Percentiles rank a stretch among this genome's conserved stretches.
phyloP scores from a whole-genome alignment of 305 asterid species.

The Withania somnifera region DNA sequence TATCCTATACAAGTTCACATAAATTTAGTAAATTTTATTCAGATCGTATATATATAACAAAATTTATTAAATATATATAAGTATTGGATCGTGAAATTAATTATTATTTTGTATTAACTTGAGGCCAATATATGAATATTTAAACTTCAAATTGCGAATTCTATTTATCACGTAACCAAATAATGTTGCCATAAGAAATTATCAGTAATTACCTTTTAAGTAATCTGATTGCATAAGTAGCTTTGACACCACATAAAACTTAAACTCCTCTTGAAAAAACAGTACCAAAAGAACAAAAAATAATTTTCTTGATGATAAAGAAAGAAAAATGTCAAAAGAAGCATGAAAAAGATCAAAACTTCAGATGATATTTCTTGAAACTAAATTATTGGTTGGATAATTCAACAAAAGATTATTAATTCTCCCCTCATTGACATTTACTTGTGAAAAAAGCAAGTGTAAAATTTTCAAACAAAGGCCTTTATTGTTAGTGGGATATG shows the following conservation, averaged over 20 bases:
- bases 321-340: background rate
- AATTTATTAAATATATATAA: too few relatives aligned
- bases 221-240: background rate
- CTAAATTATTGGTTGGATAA: background rate
- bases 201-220: background rate
- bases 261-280: background rate
- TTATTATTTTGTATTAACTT: too few relatives aligned
- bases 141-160: background rate
- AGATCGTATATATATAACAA: too few relatives aligned
- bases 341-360: background rate
- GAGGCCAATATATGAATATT: background rate
- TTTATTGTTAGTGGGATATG: background rate
- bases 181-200: too few relatives aligned
- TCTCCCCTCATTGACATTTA: background rate
- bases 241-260: too few relatives aligned
- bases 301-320: background rate
- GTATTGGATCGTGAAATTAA: too few relatives aligned
- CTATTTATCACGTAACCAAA: background rate
- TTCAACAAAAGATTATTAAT: background rate
- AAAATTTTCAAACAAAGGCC: background rate
- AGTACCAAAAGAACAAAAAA: background rate
- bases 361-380: background rate
- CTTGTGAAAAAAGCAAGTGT: background rate
- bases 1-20: background rate
- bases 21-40: too few relatives aligned